Percentiles rank a stretch among this genome's conserved stretches.
phyloP scores from a whole-genome alignment of 2,329 filamentous ascomycete species.

The Xylariaceae sp. region DNA sequence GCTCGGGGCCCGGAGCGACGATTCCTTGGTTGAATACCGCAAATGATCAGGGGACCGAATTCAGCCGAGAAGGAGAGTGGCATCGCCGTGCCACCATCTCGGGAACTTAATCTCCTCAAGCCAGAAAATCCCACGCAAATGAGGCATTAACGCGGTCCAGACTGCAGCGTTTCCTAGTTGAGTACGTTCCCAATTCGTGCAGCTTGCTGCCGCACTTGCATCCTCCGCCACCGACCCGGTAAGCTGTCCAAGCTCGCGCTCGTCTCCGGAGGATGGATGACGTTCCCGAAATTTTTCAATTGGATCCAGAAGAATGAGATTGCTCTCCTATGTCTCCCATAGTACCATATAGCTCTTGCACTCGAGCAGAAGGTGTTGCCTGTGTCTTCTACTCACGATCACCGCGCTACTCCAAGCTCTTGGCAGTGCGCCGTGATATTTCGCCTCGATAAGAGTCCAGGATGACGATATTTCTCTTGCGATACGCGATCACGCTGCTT shows the following conservation, averaged over 20 bases:
- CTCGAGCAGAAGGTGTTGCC: no score
- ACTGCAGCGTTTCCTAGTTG: background rate
- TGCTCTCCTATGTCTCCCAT: no score
- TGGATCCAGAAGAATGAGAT: no score
- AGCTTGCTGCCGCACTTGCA: background rate
- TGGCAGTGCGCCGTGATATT: no score
- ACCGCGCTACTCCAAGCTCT: no score
- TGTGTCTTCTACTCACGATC: no score
- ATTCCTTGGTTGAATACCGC: constrained; percentile 3
- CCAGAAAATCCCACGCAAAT: background rate
- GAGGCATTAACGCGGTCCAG: background rate
- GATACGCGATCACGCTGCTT: no score
- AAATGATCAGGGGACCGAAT: background rate
- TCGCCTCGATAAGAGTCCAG: no score
- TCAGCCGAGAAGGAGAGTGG: constrained; percentile 1
- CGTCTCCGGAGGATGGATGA: background rate
- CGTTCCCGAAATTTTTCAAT: no score
- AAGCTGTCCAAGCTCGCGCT: no score
- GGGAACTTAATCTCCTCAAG: background rate
- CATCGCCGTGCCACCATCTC: background rate
- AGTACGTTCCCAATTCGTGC: background rate
- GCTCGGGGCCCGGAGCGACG: constrained; percentile 1
- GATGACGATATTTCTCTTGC: no score
- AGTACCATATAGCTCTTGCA: no score
- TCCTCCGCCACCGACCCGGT: constrained; percentile 1